These are phyloP conservation scores for Platanthera guangdongensis DNA, from an alignment of 106 monocot genomes.

Conservation along the genomic window DNA sequence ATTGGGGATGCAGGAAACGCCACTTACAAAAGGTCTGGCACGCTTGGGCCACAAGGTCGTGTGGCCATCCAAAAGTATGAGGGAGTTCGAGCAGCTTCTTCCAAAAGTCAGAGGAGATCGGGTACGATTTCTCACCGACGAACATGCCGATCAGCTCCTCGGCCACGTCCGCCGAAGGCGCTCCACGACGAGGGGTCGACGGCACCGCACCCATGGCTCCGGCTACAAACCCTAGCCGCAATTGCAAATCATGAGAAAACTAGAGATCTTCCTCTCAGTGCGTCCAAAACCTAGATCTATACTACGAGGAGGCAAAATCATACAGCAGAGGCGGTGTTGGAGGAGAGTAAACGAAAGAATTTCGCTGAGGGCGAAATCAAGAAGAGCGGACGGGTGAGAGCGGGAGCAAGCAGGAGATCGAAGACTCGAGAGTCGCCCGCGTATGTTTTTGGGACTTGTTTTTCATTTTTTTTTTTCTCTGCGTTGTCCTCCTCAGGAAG, in stretches of 20 bases:
- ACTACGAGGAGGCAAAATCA: background rate
- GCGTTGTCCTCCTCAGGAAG: background rate
- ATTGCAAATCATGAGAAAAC: background rate
- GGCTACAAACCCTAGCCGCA: conserved; percentile 3
- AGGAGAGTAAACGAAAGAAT: background rate
- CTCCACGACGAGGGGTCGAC: conserved; percentile 55
- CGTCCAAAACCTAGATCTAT: background rate
- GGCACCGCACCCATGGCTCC: conserved; percentile 68
- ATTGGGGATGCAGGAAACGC: background rate
- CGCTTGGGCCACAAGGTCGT: conserved; percentile 47
- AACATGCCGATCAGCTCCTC: conserved; percentile 74
- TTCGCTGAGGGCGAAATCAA: background rate
- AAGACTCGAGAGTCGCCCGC: background rate
- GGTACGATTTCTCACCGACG: conserved; percentile 72
- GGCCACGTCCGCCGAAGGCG: conserved; percentile 31
- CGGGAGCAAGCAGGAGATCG: background rate
- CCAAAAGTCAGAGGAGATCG: conserved; percentile 84
- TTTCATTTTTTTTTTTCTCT: background rate
- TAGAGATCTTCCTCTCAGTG: background rate
- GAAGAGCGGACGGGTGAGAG: background rate
- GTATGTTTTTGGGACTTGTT: background rate
- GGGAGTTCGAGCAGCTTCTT: conserved; percentile 80
- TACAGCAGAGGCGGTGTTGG: background rate
- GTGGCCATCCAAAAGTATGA: conserved; percentile 72
- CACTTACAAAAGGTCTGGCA: conserved; percentile 65